Evolutionary conservation across 129 eudicot species (phyloP), one percentile per base, ranked within the genome.

Genomic region (Rutidosis leptorrhynchoides): DNA sequence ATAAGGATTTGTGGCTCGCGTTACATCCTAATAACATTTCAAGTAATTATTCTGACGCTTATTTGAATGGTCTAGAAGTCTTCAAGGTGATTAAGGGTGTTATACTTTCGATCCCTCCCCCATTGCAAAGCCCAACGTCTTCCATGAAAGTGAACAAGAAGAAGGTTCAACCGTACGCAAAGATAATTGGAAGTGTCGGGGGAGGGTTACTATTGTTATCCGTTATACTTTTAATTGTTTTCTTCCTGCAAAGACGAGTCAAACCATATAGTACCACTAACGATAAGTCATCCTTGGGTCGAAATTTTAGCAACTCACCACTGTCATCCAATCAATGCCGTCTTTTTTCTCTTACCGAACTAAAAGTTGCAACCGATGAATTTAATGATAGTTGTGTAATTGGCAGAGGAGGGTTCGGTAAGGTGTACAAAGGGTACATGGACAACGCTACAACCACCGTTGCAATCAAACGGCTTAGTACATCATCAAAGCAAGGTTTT

Each of bases 361-460:
- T 86, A 32, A 72, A 32, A 66, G 61, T 12, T 3, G 82, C 75
- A 19, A 86, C 89, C 0, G 7, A 76, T 5, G 57, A 80, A 24
- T 83, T 86, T 16, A 60, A 83, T 0, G 86, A 80, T 52, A 68
- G 74, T 9, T 65, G 54, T 8, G 67, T 80, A 6, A 72, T 86
- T 4, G 94, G 94, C 0, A 74, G 57, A 0, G 94, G 94, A 5
- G 89, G 94, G 37, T 86, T 86, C 23, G 94, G 89, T 3, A 85
- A 82, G 64, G 92, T 85, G 12, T 85, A 79, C 26, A 80, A 55
- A 72, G 86, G 94, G 22, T 25, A 21, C 10, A 28, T 83, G 0
- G 81, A 87, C 60, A 81, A 81, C 23, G 30, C 27, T n/a, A 58
- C 70, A 11, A 59, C 42, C 37, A 12, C 8, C 6, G 85, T 86